phyloP scores from a whole-genome alignment of 306 rosid genomes.

The Potentilla sterilis region DNA sequence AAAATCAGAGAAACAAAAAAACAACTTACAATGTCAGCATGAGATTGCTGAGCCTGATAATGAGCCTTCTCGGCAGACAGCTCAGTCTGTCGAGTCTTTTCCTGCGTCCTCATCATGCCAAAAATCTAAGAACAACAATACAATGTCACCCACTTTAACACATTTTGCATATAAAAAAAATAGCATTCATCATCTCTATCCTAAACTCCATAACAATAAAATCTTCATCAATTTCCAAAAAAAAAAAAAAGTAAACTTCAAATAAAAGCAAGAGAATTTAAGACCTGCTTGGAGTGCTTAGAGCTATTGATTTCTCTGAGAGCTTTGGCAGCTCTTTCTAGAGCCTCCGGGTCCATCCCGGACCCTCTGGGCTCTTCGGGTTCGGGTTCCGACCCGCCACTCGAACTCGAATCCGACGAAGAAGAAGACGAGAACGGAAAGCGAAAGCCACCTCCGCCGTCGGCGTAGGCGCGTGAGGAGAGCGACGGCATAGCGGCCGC shows the following conservation, averaged over 20 bases:
- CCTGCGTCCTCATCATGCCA: conserved; percentile 79
- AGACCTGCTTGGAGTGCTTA: conserved; percentile 60
- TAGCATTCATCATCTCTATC: not conserved
- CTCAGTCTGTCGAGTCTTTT: conserved; percentile 73
- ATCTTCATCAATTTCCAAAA: not conserved
- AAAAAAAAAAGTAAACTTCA: not conserved
- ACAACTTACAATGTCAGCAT: conserved; percentile 60
- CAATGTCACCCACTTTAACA: conserved; percentile 15
- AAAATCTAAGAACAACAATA: conserved; percentile 52
- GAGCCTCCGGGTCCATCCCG: conserved; percentile 76
- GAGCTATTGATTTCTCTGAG: conserved; percentile 77
- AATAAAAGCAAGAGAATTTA: not conserved
- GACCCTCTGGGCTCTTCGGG: conserved; percentile 70
- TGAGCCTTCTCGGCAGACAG: conserved; percentile 74
- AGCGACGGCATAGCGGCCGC: conserved; percentile 38
- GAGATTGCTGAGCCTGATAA: conserved; percentile 69
- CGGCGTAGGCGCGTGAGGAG: conserved; percentile 6
- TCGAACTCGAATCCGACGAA: conserved; percentile 35
- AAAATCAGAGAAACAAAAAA: not conserved
- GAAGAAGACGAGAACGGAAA: conserved; percentile 55
- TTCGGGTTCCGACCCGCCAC: conserved; percentile 46
- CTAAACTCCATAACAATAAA: not conserved
- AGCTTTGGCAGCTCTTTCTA: conserved; percentile 93
- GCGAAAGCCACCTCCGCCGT: conserved; percentile 37
- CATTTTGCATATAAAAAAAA: not conserved